Evolutionary conservation across 164 flowering plant species (phyloP), one percentile per base, ranked within the genome.

Genomic region (Macadamia integrifolia): DNA sequence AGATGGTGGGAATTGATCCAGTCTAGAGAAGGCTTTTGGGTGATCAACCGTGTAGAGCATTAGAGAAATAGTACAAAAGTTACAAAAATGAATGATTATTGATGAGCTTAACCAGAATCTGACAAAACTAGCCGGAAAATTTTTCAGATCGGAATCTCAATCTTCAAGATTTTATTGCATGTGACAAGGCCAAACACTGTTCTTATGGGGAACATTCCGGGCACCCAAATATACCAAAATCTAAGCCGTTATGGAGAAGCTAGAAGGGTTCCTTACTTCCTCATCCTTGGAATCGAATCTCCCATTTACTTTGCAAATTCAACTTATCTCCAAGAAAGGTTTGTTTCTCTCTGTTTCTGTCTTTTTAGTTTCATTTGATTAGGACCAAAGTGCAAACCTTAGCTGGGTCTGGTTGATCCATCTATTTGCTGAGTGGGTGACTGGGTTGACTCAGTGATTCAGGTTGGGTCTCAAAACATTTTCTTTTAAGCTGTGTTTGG

Each of bases 301-400:
- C 99, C 99, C 3, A 83, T 94, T 71, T 92, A 90, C 81, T 93
- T 93, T 44, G 93, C 97, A 12, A 93, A 90, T 70, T 79, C 93
- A 9, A 82, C 88, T n/a, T 93, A 91, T 74, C 71, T 93, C 1
- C 96, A 87, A 79, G 98, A 93, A 80, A 89, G 98, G 98, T 91
- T 15, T 65, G 79, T 72, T 31, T 30, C 50, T 1, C 40, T 6
- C 5, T 69, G 28, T 53, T 15, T 18, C 29, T 11, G 0, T 28
- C 3, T 29, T 15, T 12, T 15, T 23, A 23, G 23, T 15, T 3
- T 17, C 57, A 59, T 2, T 23, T 35, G 40, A 2, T 35, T 35
- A 5, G 3, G 40, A 35, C 40, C 40, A 35, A 35, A 35, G 40
- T 35, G 3, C 40, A 35, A 23, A 23, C 23, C 23, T 23, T 23